Percentiles rank a stretch among this genome's conserved stretches.
These are phyloP conservation scores for Penicillium sumatraense DNA, from an alignment of 2,329 filamentous ascomycete species.

Conservation along the genomic window DNA sequence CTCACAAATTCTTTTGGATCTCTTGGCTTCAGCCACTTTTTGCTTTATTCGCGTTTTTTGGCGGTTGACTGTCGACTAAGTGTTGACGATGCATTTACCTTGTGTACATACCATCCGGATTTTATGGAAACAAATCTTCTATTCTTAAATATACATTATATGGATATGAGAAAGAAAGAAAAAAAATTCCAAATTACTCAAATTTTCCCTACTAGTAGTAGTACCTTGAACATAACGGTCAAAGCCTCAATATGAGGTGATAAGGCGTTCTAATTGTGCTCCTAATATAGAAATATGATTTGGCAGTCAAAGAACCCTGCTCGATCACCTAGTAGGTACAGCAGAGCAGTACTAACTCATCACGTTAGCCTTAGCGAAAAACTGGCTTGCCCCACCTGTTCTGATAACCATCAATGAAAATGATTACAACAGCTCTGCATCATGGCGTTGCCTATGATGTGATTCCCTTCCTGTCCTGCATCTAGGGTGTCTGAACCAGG, in stretches of 20 bases:
- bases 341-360: no score
- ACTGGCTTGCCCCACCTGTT: not conserved
- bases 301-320: no score
- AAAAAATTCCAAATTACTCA: conserved; percentile 15
- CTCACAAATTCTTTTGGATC: not conserved
- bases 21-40: not conserved
- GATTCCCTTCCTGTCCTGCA: not conserved
- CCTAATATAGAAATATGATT: no score
- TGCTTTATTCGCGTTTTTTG: conserved; percentile 10
- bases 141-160: not conserved
- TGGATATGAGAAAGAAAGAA: not conserved
- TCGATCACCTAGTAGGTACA: no score
- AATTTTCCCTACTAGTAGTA: not conserved
- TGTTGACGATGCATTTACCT: conserved; percentile 9
- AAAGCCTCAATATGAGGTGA: no score
- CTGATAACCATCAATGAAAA: not conserved
- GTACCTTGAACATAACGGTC: no score
- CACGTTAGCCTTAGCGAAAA: no score
- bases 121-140: conserved; percentile 11
- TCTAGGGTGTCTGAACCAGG: not conserved
- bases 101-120: conserved; percentile 22
- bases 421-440: conserved; percentile 1
- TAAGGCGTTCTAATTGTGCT: no score
- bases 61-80: conserved; percentile 8
- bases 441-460: not conserved